These are phyloP conservation scores for Candida frijolesensis DNA, from an alignment of 1,139 yeast genomes.

Conservation along the genomic window DNA sequence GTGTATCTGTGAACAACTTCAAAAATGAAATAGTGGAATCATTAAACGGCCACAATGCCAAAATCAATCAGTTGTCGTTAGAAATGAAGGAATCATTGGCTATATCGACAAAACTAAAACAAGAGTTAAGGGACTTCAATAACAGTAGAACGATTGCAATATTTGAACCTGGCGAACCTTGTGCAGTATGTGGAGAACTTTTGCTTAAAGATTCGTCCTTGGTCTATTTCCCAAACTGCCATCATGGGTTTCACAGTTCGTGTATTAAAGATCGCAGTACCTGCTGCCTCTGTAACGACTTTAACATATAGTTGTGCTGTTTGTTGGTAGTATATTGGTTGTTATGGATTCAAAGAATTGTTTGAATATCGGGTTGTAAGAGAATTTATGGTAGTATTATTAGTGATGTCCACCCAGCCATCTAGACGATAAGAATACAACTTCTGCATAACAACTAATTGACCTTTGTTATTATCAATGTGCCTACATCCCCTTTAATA, in stretches of 20 bases:
- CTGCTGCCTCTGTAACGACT: slow-evolving; percentile 81
- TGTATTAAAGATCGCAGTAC: slow-evolving; percentile 73
- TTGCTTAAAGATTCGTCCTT: slow-evolving; percentile 75
- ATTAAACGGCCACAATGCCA: slow-evolving; percentile 69
- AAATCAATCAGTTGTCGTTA: slow-evolving; percentile 61
- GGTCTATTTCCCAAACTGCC: slow-evolving; percentile 80
- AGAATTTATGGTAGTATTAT: no score
- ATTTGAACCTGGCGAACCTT: slow-evolving; percentile 83
- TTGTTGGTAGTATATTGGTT: no score
- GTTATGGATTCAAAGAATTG: no score
- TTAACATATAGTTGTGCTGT: neutral
- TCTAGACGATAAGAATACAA: no score
- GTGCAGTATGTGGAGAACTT: slow-evolving; percentile 69
- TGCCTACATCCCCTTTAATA: no score
- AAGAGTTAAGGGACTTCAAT: slow-evolving; percentile 56
- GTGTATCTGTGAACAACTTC: slow-evolving; percentile 77
- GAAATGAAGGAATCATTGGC: slow-evolving; percentile 78
- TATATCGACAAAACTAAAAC: slow-evolving; percentile 63
- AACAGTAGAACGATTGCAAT: slow-evolving; percentile 44
- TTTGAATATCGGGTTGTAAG: no score
- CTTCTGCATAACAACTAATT: no score
- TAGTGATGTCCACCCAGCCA: no score
- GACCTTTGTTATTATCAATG: no score
- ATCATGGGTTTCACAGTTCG: slow-evolving; percentile 87
- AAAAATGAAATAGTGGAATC: slow-evolving; percentile 82